Conservation (phyloP, 306 rosid species). For the Rubus parviflorus region DNA sequence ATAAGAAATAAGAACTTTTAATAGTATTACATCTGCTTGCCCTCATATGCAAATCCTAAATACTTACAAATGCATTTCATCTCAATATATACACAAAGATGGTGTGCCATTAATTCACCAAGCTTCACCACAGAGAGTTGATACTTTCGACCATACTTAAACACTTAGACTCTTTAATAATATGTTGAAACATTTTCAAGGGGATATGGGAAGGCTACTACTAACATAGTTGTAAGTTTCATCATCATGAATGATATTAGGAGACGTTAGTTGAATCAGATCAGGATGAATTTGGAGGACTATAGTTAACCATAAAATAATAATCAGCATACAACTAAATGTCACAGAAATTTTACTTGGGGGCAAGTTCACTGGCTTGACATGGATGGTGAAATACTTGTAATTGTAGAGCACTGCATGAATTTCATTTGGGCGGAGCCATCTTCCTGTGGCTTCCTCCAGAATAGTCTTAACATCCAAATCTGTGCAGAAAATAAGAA, state of each 20-base stretch:
- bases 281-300: background rate
- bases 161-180: background rate
- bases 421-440: slow-evolving; percentile 99
- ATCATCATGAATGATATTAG: background rate
- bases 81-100: background rate
- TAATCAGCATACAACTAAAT: slow-evolving; percentile 18
- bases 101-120: background rate
- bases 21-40: background rate
- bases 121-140: background rate
- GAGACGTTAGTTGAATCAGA: background rate
- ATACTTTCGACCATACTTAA: background rate
- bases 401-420: slow-evolving; percentile 79
- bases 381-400: slow-evolving; percentile 69
- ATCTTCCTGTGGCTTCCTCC: slow-evolving; percentile 79
- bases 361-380: slow-evolving; percentile 88
- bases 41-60: slow-evolving; percentile 1
- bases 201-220: background rate
- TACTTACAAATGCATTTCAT: slow-evolving; percentile 16
- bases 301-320: background rate
- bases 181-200: background rate
- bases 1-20: background rate
- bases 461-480: slow-evolving; percentile 60
- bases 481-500: slow-evolving; percentile 47
- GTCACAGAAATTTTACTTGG: slow-evolving; percentile 56
- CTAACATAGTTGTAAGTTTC: background rate